Percentiles rank a stretch among this genome's conserved stretches.
Conservation (phyloP, 2,329 filamentous ascomycete species). For the Fusarium neocosmosporiellum region DNA sequence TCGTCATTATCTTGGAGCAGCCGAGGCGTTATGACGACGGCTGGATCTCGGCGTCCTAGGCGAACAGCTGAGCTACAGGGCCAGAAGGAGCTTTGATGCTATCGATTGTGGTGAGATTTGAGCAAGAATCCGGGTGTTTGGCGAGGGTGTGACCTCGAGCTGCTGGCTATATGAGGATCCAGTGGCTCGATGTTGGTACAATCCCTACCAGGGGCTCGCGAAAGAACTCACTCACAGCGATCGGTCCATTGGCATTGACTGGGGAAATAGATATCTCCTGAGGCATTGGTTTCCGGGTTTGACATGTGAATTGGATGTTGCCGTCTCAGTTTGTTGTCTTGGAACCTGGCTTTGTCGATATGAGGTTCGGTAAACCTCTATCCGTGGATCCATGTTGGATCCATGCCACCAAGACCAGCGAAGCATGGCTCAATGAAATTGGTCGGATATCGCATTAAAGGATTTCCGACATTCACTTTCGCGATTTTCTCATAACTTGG, state of each 20-base stretch:
- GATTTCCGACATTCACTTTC: not conserved
- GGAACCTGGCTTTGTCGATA: not conserved
- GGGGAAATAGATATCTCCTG: not conserved
- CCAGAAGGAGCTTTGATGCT: not conserved
- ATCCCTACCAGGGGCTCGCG: constrained; percentile 27
- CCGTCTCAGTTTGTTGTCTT: not conserved
- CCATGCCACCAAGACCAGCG: not conserved
- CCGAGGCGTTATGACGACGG: constrained; percentile 17
- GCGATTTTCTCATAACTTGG: not conserved
- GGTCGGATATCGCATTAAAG: not conserved
- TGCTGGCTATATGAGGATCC: not conserved
- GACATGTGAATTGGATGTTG: constrained; percentile 16
- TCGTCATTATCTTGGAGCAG: constrained; percentile 15
- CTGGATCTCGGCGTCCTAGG: constrained; percentile 1
- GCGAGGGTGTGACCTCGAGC: constrained; percentile 5
- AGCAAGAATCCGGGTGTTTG: constrained; percentile 14
- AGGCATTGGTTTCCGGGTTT: not conserved
- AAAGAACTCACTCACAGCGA: constrained; percentile 4
- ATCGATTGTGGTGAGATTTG: constrained; percentile 20
- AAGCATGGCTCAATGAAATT: not conserved
- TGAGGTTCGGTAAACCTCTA: not conserved
- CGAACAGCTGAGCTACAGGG: not conserved
- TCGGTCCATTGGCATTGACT: constrained; percentile 2
- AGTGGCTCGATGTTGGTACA: constrained; percentile 26
- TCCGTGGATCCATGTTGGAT: not conserved